Percentiles rank a stretch among this genome's conserved stretches.
Evolutionary conservation across 768 basidiomycete genomes (phyloP).

Genomic region (Boletus rex-veris): DNA sequence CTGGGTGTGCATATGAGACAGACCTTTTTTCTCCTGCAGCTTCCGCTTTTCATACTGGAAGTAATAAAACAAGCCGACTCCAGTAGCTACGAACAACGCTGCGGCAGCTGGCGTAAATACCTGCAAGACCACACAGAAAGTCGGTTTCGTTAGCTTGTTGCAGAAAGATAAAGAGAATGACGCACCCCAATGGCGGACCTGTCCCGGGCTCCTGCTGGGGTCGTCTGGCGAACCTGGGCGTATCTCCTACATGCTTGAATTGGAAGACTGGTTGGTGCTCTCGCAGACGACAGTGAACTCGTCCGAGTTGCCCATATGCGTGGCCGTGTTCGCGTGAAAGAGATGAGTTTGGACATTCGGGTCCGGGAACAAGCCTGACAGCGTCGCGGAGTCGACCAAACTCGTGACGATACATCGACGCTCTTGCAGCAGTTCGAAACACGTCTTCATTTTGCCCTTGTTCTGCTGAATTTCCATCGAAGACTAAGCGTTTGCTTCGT

Average conservation of each 20-base stretch:
- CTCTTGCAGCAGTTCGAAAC: too few relatives aligned
- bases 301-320: slow-evolving; percentile 6
- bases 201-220: slow-evolving; percentile 30
- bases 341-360: slow-evolving; percentile 22
- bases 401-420: background rate
- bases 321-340: slow-evolving; percentile 16
- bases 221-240: slow-evolving; percentile 17
- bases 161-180: background rate
- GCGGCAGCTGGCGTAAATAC: slow-evolving; percentile 91
- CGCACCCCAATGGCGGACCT: slow-evolving; percentile 35
- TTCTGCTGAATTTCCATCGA: too few relatives aligned
- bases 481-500: too few relatives aligned
- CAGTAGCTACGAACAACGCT: slow-evolving; percentile 77
- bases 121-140: slow-evolving; percentile 39
- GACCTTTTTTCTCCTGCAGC: slow-evolving; percentile 73
- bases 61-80: slow-evolving; percentile 80
- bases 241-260: slow-evolving; percentile 13
- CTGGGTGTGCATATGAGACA: slow-evolving; percentile 19
- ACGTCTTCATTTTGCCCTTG: too few relatives aligned
- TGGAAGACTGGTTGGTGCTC: background rate
- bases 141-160: background rate
- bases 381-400: background rate
- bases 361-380: background rate
- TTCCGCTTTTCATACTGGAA: slow-evolving; percentile 85
- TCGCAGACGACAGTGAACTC: background rate